phyloP scores from a whole-genome alignment of 108 stramenopile genomes.

The Cyclotella cryptica region DNA sequence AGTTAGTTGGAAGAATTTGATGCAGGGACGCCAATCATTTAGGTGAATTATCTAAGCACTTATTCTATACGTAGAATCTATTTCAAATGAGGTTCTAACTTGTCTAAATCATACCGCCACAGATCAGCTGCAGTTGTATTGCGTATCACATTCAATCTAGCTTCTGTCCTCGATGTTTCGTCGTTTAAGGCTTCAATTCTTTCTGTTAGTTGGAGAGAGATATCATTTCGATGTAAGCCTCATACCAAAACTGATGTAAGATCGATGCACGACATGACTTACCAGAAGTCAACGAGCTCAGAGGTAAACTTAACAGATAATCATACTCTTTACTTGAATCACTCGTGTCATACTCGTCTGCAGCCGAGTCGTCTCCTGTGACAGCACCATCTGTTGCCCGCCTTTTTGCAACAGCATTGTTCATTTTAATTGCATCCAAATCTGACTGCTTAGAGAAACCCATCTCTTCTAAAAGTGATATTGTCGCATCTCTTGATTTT shows the following conservation, averaged over 20 bases:
- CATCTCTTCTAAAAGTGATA: constrained; percentile 63
- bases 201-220: constrained; percentile 38
- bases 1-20: constrained; percentile 38
- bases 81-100: constrained; percentile 65
- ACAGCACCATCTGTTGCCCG: not conserved
- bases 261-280: not conserved
- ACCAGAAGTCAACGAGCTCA: constrained; percentile 73
- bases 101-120: constrained; percentile 87
- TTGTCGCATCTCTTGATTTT: constrained; percentile 76
- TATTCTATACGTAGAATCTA: not conserved
- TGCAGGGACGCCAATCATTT: not conserved
- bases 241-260: not conserved
- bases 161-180: constrained; percentile 67
- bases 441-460: constrained; percentile 62
- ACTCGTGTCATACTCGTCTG: constrained; percentile 12
- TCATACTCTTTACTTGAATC: constrained; percentile 65
- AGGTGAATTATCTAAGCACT: not conserved
- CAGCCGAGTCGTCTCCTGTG: constrained; percentile 9
- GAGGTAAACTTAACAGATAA: constrained; percentile 86
- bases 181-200: constrained; percentile 71
- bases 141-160: constrained; percentile 59
- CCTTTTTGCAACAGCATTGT: constrained; percentile 53
- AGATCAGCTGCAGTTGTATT: constrained; percentile 67
- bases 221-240: not conserved
- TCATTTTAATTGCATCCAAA: constrained; percentile 61